A percentile compares a stretch with the other conserved stretches of the same genome.
phyloP scores from a whole-genome alignment of 306 rosid species.

The Prunus campanulata region DNA sequence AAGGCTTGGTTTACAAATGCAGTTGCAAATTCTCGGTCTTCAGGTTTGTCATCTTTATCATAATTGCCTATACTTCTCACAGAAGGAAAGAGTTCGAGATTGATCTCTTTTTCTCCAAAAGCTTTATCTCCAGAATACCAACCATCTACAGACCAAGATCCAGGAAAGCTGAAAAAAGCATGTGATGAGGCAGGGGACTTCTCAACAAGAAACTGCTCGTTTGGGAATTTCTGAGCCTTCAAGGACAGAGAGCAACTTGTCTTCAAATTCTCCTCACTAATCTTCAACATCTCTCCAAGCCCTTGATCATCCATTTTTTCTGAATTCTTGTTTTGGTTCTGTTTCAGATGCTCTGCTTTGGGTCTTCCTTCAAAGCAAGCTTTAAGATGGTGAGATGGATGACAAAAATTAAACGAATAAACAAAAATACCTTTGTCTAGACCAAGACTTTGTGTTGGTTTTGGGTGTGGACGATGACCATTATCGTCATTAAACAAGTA shows the following conservation, averaged over 20 bases:
- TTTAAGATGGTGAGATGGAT: not conserved
- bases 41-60: slow-evolving; percentile 11
- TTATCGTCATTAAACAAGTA: no score
- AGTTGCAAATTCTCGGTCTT: not conserved
- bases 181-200: not conserved
- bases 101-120: slow-evolving; percentile 48
- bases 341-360: not conserved
- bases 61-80: slow-evolving; percentile 65
- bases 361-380: not conserved
- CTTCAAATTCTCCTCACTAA: slow-evolving; percentile 38
- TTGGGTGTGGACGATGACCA: no score
- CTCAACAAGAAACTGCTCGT: slow-evolving; percentile 22
- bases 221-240: slow-evolving; percentile 31
- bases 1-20: slow-evolving; percentile 56
- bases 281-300: slow-evolving; percentile 31
- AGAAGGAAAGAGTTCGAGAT: slow-evolving; percentile 42
- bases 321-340: not conserved
- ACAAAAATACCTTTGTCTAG: no score
- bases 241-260: slow-evolving; percentile 37
- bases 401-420: no score
- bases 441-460: no score
- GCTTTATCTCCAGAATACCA: slow-evolving; percentile 34
- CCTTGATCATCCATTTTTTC: slow-evolving; percentile 30
- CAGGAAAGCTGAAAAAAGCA: slow-evolving; percentile 47
- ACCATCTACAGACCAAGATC: slow-evolving; percentile 37